These are phyloP conservation scores for Populus hybrid DNA, from an alignment of 441 rosid genomes.

Conservation along the genomic window DNA sequence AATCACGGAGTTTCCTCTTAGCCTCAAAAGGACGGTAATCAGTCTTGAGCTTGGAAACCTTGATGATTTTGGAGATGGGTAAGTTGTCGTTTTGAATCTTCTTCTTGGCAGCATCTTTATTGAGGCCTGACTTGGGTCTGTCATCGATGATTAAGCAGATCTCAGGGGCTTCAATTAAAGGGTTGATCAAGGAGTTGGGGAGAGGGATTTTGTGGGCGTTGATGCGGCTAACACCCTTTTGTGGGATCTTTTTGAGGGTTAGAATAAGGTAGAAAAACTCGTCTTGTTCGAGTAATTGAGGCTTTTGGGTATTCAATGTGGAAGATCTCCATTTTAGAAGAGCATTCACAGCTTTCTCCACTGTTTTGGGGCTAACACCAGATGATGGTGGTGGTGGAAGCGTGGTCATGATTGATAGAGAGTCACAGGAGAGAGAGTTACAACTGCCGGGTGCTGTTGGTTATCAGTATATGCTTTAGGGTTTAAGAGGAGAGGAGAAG, in stretches of 20 bases:
- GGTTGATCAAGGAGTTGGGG: conserved; percentile 51
- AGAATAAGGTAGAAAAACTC: conserved; percentile 67
- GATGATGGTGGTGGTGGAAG: conserved; percentile 19
- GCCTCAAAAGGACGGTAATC: conserved; percentile 63
- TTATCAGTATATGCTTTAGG: neutral
- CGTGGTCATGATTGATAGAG: conserved; percentile 13
- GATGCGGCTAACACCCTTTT: conserved; percentile 36
- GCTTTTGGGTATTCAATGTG: conserved; percentile 47
- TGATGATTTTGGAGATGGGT: conserved; percentile 71
- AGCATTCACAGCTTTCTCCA: conserved; percentile 47
- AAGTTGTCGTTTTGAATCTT: conserved; percentile 71
- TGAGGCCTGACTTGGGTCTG: conserved; percentile 63
- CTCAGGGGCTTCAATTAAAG: conserved; percentile 42
- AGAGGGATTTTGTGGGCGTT: conserved; percentile 62
- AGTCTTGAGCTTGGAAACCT: conserved; percentile 65
- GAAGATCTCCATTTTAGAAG: conserved; percentile 63
- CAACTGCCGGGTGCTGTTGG: neutral
- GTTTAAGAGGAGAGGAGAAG: neutral
- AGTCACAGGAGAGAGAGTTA: neutral
- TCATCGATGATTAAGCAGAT: conserved; percentile 84
- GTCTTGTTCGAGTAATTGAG: conserved; percentile 77
- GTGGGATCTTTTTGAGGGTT: conserved; percentile 75
- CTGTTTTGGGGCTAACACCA: conserved; percentile 36
- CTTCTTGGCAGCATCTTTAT: conserved; percentile 60
- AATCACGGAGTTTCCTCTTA: conserved; percentile 63